phyloP scores from a whole-genome alignment of 1,284 basidiomycete genomes.

The Tilletia setariae region DNA sequence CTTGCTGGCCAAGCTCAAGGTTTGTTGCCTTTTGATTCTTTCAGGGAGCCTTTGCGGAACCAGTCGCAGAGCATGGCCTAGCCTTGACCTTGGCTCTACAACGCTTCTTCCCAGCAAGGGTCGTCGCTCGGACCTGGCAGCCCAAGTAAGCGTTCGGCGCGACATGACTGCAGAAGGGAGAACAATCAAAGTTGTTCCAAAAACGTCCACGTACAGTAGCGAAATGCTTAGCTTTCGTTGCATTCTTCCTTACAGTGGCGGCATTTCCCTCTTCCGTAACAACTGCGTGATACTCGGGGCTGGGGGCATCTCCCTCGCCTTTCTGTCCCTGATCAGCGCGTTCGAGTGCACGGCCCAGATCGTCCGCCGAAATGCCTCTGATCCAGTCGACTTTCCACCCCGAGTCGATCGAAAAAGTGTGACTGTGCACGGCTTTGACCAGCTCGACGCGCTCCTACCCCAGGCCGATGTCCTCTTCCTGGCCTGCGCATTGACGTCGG shows the following conservation, averaged over 20 bases:
- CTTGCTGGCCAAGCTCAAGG: background rate
- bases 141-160: slow-evolving; percentile 10
- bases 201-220: no score
- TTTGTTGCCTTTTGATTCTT: background rate
- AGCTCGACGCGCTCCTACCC: slow-evolving; percentile 11
- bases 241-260: slow-evolving; percentile 5
- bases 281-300: slow-evolving; percentile 31
- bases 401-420: slow-evolving; percentile 5
- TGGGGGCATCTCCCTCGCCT: slow-evolving; percentile 26
- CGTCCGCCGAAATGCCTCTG: slow-evolving; percentile 13
- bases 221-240: background rate
- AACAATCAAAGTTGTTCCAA: no score
- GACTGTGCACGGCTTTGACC: slow-evolving; percentile 13
- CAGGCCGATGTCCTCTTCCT: slow-evolving; percentile 27
- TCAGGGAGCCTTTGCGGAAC: slow-evolving; percentile 31
- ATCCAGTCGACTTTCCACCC: slow-evolving; percentile 4
- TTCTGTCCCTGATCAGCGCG: slow-evolving; percentile 19
- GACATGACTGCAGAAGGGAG: no score
- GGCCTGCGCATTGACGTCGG: slow-evolving; percentile 29
- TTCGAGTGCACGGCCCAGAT: slow-evolving; percentile 26
- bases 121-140: slow-evolving; percentile 25
- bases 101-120: slow-evolving; percentile 23
- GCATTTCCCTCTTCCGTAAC: slow-evolving; percentile 17
- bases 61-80: slow-evolving; percentile 40
- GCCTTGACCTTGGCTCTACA: slow-evolving; percentile 25